A percentile compares a stretch with the other conserved stretches of the same genome.
Conservation (phyloP, 148 eudicot genomes). For the Arbutus unedo region DNA sequence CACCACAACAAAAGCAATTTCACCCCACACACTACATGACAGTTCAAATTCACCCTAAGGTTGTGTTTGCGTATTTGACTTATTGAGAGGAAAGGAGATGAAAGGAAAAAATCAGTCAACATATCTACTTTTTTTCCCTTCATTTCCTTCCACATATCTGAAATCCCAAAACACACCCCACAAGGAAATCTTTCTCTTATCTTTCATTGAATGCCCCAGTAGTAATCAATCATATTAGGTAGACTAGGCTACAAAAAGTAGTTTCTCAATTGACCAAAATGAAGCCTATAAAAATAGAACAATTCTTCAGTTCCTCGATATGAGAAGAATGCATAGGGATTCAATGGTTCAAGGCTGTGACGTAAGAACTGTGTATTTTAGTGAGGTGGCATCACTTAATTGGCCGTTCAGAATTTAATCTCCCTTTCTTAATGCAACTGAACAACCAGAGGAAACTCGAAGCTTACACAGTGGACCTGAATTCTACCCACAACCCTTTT, state of each 20-base stretch:
- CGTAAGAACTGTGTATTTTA: background rate
- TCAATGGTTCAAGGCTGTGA: background rate
- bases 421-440: background rate
- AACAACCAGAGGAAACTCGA: background rate
- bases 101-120: no score
- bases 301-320: background rate
- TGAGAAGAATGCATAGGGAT: background rate
- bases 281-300: background rate
- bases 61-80: background rate
- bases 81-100: no score
- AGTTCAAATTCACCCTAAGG: background rate
- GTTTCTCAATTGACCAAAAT: background rate
- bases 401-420: no score
- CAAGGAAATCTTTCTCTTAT: background rate
- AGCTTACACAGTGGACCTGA: background rate
- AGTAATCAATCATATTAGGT: background rate
- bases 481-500: background rate
- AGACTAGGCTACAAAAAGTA: background rate
- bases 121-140: background rate
- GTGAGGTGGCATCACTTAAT: background rate
- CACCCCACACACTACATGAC: background rate
- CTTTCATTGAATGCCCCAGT: background rate
- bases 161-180: background rate
- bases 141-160: background rate
- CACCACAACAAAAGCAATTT: conserved; percentile 19